These are phyloP conservation scores for Panicum miliaceum DNA, from an alignment of 176 grass and related monocot species.

Conservation along the genomic window DNA sequence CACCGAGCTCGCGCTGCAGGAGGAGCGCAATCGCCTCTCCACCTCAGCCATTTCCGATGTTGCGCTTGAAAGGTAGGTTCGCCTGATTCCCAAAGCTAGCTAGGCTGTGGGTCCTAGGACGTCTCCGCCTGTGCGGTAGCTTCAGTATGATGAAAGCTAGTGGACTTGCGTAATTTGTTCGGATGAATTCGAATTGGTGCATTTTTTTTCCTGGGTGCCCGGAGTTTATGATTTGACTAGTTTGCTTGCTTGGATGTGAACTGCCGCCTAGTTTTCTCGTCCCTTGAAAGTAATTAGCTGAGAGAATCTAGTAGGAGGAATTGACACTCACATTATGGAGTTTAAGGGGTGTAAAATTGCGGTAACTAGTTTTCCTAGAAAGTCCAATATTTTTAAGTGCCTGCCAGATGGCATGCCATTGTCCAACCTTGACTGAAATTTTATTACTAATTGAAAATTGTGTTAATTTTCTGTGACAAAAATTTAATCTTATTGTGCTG, in stretches of 20 bases:
- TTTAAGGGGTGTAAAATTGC: background rate
- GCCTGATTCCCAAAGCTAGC: background rate
- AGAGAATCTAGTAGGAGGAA: background rate
- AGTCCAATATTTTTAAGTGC: background rate
- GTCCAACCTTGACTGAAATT: too few species aligned
- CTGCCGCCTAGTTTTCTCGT: background rate
- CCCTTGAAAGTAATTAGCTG: background rate
- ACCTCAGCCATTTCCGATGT: slow-evolving; percentile 61
- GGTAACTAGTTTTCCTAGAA: background rate
- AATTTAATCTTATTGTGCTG: background rate
- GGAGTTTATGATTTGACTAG: slow-evolving; percentile 6
- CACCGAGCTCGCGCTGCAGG: slow-evolving; percentile 81
- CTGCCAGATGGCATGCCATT: background rate
- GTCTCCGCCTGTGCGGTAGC: background rate
- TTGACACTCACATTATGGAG: background rate
- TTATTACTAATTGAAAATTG: background rate
- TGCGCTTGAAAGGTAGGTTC: slow-evolving; percentile 54
- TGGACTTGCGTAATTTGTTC: background rate
- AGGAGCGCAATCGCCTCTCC: slow-evolving; percentile 87
- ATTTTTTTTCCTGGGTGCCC: background rate
- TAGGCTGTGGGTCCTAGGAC: background rate
- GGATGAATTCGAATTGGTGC: background rate
- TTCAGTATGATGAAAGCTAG: background rate
- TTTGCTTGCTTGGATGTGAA: background rate
- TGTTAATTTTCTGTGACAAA: background rate